phyloP scores from a whole-genome alignment of 2,329 filamentous ascomycete species.

The Colletotrichum sp. region DNA sequence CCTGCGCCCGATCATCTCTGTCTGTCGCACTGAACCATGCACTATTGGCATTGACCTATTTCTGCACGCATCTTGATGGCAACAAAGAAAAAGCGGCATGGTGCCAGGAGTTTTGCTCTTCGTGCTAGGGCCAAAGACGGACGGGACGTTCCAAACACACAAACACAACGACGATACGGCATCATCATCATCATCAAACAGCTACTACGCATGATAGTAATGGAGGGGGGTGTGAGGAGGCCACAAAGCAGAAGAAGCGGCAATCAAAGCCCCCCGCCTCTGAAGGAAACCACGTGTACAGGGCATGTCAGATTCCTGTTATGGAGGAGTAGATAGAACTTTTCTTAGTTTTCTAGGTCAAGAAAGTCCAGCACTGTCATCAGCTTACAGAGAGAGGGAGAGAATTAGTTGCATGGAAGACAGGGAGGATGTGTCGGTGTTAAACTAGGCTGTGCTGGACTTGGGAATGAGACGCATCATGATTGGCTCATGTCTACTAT shows the following conservation, averaged over 20 bases:
- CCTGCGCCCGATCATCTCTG: neutral
- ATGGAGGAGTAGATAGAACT: neutral
- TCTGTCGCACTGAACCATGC: neutral
- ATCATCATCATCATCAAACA: neutral
- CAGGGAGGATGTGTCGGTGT: neutral
- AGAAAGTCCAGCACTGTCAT: neutral
- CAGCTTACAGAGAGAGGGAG: neutral
- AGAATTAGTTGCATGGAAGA: neutral
- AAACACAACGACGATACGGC: neutral
- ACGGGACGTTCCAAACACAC: neutral
- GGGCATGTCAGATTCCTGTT: neutral
- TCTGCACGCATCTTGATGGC: neutral
- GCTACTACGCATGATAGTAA: neutral
- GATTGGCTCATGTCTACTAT: neutral
- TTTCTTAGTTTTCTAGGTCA: neutral
- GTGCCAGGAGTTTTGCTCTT: constrained; percentile 10
- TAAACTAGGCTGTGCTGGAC: neutral
- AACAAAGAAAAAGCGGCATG: neutral
- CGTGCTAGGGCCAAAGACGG: neutral
- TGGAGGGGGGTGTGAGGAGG: neutral
- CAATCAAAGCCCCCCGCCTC: neutral
- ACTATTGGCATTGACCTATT: neutral
- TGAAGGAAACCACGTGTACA: neutral
- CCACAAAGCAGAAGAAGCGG: neutral
- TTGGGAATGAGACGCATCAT: neutral